phyloP scores from a whole-genome alignment of 345 rosid species.

The Iberis pinnata region DNA sequence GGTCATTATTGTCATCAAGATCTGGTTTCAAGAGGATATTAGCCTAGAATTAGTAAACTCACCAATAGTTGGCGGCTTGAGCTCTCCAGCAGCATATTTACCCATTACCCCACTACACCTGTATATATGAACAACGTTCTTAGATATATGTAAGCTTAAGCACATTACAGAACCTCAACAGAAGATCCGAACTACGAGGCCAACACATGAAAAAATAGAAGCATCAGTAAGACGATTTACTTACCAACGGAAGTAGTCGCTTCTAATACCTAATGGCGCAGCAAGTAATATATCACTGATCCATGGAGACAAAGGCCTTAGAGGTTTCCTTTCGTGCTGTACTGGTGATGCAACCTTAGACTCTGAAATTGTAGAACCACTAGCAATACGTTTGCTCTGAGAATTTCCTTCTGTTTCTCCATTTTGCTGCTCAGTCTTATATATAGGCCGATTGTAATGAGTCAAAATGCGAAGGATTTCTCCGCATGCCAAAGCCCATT shows the following conservation, averaged over 20 bases:
- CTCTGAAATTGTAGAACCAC: slow-evolving; percentile 38
- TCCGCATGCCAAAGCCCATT: slow-evolving; percentile 97
- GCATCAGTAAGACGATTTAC: slow-evolving; percentile 27
- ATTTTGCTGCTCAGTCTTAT: slow-evolving; percentile 54
- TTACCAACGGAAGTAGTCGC: slow-evolving; percentile 97
- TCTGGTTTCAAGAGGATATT: not conserved
- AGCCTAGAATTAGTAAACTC: slow-evolving; percentile 28
- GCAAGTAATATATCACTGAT: slow-evolving; percentile 88
- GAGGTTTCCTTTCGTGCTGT: slow-evolving; percentile 75
- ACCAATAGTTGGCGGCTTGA: slow-evolving; percentile 89
- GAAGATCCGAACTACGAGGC: not conserved
- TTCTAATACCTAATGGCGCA: slow-evolving; percentile 87
- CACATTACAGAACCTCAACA: slow-evolving; percentile 1
- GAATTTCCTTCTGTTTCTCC: slow-evolving; percentile 48
- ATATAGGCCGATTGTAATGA: slow-evolving; percentile 96
- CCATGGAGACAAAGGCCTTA: slow-evolving; percentile 96
- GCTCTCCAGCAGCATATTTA: slow-evolving; percentile 93
- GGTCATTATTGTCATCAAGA: not conserved
- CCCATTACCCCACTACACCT: slow-evolving; percentile 99
- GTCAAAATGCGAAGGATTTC: slow-evolving; percentile 93
- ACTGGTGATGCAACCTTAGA: slow-evolving; percentile 34
- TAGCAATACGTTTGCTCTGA: slow-evolving; percentile 42
- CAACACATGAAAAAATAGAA: not conserved
- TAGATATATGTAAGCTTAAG: slow-evolving; percentile 8
- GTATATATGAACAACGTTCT: slow-evolving; percentile 22